phyloP scores from a whole-genome alignment of 441 rosid genomes.

The Metrosideros polymorpha region DNA sequence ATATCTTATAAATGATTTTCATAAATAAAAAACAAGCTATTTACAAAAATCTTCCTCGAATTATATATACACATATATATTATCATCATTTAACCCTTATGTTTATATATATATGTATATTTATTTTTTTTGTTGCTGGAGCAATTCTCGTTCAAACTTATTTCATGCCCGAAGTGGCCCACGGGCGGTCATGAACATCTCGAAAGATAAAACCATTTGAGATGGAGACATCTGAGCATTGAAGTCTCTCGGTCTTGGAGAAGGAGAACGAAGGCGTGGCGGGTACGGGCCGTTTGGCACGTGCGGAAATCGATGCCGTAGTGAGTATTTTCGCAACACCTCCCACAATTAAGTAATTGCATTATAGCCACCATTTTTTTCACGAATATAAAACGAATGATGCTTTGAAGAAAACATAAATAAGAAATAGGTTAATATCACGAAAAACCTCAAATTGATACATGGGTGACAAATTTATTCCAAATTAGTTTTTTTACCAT shows the following conservation, averaged over 20 bases:
- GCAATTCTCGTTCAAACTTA: too few relatives aligned
- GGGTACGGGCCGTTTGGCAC: not conserved
- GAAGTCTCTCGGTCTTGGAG: not conserved
- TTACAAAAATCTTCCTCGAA: not conserved
- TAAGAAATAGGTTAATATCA: accelerated
- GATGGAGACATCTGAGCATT: not conserved
- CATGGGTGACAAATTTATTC: too few relatives aligned
- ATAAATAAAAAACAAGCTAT: not conserved
- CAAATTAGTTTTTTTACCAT: too few relatives aligned
- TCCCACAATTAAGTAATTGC: not conserved
- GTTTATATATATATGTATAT: too few relatives aligned
- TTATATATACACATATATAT: not conserved
- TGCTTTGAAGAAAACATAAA: not conserved
- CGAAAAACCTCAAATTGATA: accelerated
- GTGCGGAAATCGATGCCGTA: not conserved
- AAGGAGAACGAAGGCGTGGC: not conserved
- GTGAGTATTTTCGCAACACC: not conserved
- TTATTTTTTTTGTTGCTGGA: too few relatives aligned
- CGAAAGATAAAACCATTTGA: not conserved
- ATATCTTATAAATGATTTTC: not conserved
- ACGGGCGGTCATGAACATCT: too few relatives aligned
- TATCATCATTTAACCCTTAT: not conserved
- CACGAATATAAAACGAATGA: not conserved
- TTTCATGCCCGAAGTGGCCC: too few relatives aligned
- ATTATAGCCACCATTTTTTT: not conserved